These are phyloP conservation scores for Blastomyces parvus DNA, from an alignment of 2,329 filamentous ascomycete species.

Conservation along the genomic window DNA sequence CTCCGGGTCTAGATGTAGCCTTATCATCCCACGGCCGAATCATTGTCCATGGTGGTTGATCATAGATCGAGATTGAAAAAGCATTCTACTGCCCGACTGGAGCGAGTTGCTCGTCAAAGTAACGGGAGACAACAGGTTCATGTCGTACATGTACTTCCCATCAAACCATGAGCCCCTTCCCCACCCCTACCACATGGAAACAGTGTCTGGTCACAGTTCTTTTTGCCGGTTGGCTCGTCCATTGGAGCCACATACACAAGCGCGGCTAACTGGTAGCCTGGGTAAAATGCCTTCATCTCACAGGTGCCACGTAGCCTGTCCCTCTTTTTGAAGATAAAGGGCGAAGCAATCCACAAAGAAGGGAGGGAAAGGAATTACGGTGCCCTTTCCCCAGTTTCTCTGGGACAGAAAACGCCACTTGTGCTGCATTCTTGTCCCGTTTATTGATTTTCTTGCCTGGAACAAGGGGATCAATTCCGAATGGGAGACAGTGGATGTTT, in stretches of 20 bases:
- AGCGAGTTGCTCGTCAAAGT: background rate
- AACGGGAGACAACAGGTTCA: background rate
- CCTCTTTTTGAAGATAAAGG: background rate
- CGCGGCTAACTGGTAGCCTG: background rate
- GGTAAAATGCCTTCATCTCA: slow-evolving; percentile 4
- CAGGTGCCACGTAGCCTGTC: slow-evolving; percentile 4
- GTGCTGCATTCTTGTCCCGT: slow-evolving; percentile 3
- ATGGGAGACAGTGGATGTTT: slow-evolving; percentile 1
- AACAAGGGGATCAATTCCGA: background rate
- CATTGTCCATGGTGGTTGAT: background rate
- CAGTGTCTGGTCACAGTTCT: background rate
- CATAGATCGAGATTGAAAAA: background rate
- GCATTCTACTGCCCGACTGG: background rate
- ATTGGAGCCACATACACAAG: slow-evolving; percentile 4
- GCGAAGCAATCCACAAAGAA: background rate
- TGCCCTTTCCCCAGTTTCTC: background rate
- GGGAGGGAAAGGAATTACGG: background rate
- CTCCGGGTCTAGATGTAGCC: background rate
- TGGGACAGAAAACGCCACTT: slow-evolving; percentile 4
- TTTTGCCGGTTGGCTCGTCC: background rate
- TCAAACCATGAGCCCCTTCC: background rate
- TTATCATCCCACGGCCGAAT: background rate
- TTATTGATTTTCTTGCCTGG: background rate
- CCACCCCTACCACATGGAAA: slow-evolving; percentile 5
- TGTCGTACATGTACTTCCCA: slow-evolving; percentile 3